Base-by-base conservation (phyloP, 1,284 basidiomycete species). In the Inonotus hispidus region DNA sequence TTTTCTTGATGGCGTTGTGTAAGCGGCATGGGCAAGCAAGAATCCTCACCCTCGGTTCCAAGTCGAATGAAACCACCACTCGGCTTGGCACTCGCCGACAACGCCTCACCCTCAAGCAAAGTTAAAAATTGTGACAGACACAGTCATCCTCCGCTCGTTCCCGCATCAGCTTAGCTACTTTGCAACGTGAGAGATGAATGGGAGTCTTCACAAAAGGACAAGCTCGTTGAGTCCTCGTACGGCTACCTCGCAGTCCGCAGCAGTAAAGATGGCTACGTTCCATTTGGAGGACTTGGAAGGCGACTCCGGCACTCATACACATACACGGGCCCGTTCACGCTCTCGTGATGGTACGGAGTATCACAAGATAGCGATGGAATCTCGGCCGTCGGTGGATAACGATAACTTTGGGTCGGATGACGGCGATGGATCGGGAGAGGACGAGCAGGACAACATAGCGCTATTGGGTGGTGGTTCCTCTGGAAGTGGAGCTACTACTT, bases 351-450 rank as follows among this genome's bases (percentile, higher is more conserved):
- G 21, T 16, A 13, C 14, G 41, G 41, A 21, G 41, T 21, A 45
- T n/a, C 41, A 45, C 4, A 21, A 45, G 41, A 45, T 21, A 21
- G 21, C 16, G 41, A 21, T 45, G 41, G 41, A 16, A n/a, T 4
- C 41, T 45, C 21, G 21, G 16, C 47, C 50, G 6, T 52, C 50
- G 21, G 29, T 52, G 50, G 60, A 62, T 16, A 46, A 47, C n/a
- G 60, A 62, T 16, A 46, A 47, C n/a, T 62, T 58, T 29, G 62
- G 53, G 16, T 59, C 58, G 16, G 62, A 63, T n/a, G 54, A 57
- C 35, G 58, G 16, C 11, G 41, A 43, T 14, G 41, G 58, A 23
- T 56, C 58, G 19, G 38, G 23, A 21, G 38, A 43, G 52, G 63
- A 61, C 27, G 62, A 56, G 19, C 58, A 62, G 56, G 56, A 46